Base-by-base conservation (phyloP, 2,329 filamentous ascomycete genomes). In the Pestalotiopsis sp. region DNA sequence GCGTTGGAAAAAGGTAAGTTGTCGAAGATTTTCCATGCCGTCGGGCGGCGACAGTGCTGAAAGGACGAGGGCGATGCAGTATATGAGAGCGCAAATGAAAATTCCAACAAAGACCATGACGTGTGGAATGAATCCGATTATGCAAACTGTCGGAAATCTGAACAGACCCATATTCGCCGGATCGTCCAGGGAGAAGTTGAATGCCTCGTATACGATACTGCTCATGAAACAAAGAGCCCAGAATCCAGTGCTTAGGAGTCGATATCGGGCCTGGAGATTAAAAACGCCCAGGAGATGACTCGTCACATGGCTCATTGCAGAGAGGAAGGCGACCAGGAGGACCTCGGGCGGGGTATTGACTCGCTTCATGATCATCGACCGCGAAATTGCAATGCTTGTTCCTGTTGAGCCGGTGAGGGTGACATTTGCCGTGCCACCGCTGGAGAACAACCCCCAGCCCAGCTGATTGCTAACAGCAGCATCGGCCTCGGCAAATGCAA, bases 401-500 rank as follows among this genome's bases (percentile, higher is more conserved):
- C 79, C 78, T 36, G 59, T 62, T 55, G 71, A 79, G 2, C 81
- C 74, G 36, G 83, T 80, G 13, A 82, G 79, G 59, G 86, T 84
- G 66, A 86, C 78, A 23, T 81, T 82, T 1, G 84, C 71, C 36
- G 78, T 73, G 67, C 72, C 76, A 61, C 78, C 84, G 84, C 67
- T 86, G 77, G 71, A 84, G 74, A 93, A 91, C 0, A 89, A 74
- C 0, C 91, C 90, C 79, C 94, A 89, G 13, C 91, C 91, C 14
- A 97, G 87, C 64, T 94, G 92, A 72, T 91, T 93, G 74, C 91
- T 91, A 60, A 98, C 91, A 71, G 95, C 92, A 38, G 93, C 92
- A 78, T 99, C 96, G 9, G 95, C 95, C 80, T 99, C 96, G 12
- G 95, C 94, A 81, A 98, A 99, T 2, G 95, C 95, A 9, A 99